Conservation (phyloP, 306 rosid species). For the Acacia confusa region DNA sequence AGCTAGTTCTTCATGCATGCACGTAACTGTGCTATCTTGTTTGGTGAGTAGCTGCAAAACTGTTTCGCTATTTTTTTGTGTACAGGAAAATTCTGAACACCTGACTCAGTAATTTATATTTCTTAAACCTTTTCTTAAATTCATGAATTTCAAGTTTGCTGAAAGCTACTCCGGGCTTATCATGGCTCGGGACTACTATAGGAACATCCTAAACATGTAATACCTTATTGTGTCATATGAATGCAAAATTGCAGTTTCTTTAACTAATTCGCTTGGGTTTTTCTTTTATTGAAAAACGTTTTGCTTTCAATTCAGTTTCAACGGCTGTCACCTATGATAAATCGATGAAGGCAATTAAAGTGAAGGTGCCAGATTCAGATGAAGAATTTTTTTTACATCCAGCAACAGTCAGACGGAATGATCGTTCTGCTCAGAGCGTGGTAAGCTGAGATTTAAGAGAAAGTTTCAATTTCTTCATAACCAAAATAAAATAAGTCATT, state of each 20-base stretch:
- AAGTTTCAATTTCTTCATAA: not conserved
- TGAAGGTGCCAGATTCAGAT: slow-evolving; percentile 89
- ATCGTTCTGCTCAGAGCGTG: slow-evolving; percentile 98
- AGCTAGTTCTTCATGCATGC: slow-evolving; percentile 5
- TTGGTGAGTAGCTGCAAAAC: slow-evolving; percentile 5
- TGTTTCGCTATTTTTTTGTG: not conserved
- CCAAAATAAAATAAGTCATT: not conserved
- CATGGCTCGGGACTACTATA: not conserved
- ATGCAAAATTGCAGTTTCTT: slow-evolving; percentile 10
- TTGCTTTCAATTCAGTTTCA: slow-evolving; percentile 57
- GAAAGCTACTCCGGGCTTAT: not conserved
- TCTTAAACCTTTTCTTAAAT: not conserved
- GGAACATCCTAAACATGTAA: slow-evolving; percentile 1
- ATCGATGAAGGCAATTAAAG: slow-evolving; percentile 80
- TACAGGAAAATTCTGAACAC: not conserved
- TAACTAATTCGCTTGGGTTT: not conserved
- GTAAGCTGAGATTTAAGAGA: slow-evolving; percentile 47
- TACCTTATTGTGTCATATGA: not conserved
- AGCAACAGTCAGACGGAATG: slow-evolving; percentile 94
- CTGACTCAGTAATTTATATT: not conserved
- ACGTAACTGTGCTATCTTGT: not conserved
- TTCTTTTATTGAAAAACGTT: slow-evolving; percentile 21
- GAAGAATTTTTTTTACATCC: slow-evolving; percentile 95
- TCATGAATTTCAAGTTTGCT: not conserved
- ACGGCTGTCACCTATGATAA: slow-evolving; percentile 94